Evolutionary conservation across 768 basidiomycete species (phyloP), one percentile per base, ranked within the genome.

Genomic region (Lactarius indigo): DNA sequence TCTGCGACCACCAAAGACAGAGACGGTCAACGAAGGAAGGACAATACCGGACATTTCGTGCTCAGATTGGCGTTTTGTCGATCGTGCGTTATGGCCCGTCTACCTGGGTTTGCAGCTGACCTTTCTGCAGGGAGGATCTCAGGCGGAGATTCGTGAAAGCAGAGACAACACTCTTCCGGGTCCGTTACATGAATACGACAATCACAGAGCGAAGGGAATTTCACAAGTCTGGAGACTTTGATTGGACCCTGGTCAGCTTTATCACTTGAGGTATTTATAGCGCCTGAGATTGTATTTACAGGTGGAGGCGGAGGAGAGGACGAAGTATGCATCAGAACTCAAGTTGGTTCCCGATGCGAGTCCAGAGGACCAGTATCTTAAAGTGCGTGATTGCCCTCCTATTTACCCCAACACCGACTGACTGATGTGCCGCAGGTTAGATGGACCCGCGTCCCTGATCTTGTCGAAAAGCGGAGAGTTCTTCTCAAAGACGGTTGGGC

Each of bases 371-470:
- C 56, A 77, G 52, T 96, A 87, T 78, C 89, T 87, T 80, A 97
- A 96, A 81, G 95, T 91, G 68, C 10, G 73, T 55, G 41, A n/a
- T 26, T 15, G 17, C 8, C 9, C 33, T 26, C 56, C 26, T 55
- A 50, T 50, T 56, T 18, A 66, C 42, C 10, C 15, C 63, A 23
- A 39, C 69, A 60, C 30, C 23, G 31, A 39, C 31, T 23, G 35
- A 39, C 10, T 3, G 50, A 15, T 18, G 18, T 54, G 17, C 31
- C 8, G 2, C 57, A 97, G 95, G 95, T 98, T n/a, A 88, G 85
- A 75, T 99, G 97, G 97, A 95, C 90, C 15, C 87, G 89, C 68
- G 96, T 98, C 3, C 93, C 94, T 6, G 94, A 97, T 76, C 84
- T 99, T 1, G 90, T 99, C 9, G 90, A 89, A 67, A 86, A 83